A percentile compares a stretch with the other conserved stretches of the same genome.
Conservation (phyloP, 2,329 filamentous ascomycete species). For the Trichoderma guizhouense region DNA sequence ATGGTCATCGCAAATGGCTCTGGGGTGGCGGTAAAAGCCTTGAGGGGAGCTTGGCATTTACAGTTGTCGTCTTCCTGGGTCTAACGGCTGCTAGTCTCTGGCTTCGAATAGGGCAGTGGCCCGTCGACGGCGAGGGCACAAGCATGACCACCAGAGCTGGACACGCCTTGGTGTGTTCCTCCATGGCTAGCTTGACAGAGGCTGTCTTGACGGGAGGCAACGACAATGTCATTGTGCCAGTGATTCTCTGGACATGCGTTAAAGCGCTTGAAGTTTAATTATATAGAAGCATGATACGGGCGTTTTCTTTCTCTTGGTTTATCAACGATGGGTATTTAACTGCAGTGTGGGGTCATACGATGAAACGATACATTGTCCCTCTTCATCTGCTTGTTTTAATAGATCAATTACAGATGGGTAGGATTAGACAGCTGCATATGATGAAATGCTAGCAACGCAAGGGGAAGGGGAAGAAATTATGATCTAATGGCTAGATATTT, state of each 20-base stretch:
- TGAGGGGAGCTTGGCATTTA: conserved; percentile 83
- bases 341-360: background rate
- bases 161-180: conserved; percentile 70
- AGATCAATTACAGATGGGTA: background rate
- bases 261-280: conserved; percentile 64
- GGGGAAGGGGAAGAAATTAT: background rate
- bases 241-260: conserved; percentile 89
- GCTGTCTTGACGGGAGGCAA: conserved; percentile 95
- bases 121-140: conserved; percentile 46
- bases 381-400: background rate
- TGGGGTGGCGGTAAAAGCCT: conserved; percentile 97
- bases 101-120: conserved; percentile 75
- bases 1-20: conserved; percentile 84
- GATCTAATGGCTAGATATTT: background rate
- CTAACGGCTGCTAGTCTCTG: conserved; percentile 68
- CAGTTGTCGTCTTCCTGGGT: conserved; percentile 71
- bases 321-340: background rate
- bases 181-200: conserved; percentile 84
- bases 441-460: background rate
- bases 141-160: conserved; percentile 42
- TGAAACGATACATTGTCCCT: background rate
- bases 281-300: conserved; percentile 18
- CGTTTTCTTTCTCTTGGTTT: conserved; percentile 13
- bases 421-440: background rate
- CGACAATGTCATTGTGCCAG: conserved; percentile 95